Evolutionary conservation across 768 basidiomycete species (phyloP), one percentile per base, ranked within the genome.

Genomic region (Terana coerulea): DNA sequence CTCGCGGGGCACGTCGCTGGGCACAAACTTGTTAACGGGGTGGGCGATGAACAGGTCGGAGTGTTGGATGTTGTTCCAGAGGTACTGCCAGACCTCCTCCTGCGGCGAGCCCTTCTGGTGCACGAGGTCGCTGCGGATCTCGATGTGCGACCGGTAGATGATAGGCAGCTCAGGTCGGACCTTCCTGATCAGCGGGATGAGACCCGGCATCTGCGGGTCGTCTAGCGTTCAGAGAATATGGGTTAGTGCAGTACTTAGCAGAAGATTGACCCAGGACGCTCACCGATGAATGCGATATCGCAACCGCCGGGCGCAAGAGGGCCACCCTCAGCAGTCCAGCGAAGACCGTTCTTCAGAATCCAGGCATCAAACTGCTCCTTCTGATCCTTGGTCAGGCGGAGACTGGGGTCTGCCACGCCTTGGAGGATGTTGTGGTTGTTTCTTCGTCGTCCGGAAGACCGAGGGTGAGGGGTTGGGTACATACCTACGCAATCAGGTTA

Each of bases 341-440:
- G 80, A 45, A 93, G 67, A 44, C 89, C 91, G 61, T 97, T 95
- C 68, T 88, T 90, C 57, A 83, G 74, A 53, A 93, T 93, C 94
- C 93, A 95, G 6, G 84, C 78, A 59, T 89, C 88, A 59, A 91
- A 91, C 49, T 75, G 79, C 51, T 83, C 82, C 71, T 92, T 90
- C 46, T 86, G 84, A 49, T 85, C 83, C 56, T 86, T 76, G 0
- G 83, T 86, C 39, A 97, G 79, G 53, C 89, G 86, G 44, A 91
- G 76, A 53, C 81, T 81, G 8, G 87, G 83, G 11, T 82, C 69
- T 1, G 93, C 88, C 45, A 97, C 94, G 55, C 94, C 94, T 81
- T 97, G 93, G 21, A 95, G 75, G 64, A 91, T 91, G 71, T 92
- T 92, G 80, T 92, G 90, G 75, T 91, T 91, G 89, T 91, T n/a